A percentile compares a stretch with the other conserved stretches of the same genome.
phyloP scores from a whole-genome alignment of 2,329 filamentous ascomycete species.

The Xylariales sp. region DNA sequence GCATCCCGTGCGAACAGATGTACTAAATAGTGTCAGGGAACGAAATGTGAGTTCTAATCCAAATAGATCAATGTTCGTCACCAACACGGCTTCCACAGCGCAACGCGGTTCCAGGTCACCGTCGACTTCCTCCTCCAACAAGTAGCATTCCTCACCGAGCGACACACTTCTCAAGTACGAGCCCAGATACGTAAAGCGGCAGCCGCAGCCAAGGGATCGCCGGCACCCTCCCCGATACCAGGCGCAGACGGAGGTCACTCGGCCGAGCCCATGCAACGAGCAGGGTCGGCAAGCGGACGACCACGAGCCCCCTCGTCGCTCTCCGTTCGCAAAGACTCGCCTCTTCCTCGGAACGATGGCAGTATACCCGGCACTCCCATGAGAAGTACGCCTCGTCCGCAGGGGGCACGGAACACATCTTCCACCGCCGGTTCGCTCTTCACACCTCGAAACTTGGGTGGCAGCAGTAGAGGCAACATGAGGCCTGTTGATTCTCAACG shows the following conservation, averaged over 20 bases:
- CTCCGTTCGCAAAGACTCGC: conserved; percentile 55
- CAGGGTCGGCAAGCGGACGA: conserved; percentile 41
- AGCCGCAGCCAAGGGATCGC: conserved; percentile 50
- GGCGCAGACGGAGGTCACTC: conserved; percentile 37
- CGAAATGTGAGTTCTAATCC: conserved; percentile 55
- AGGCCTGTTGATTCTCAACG: conserved; percentile 28
- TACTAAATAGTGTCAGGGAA: no score
- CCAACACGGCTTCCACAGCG: conserved; percentile 48
- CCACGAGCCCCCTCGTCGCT: conserved; percentile 47
- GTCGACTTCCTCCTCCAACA: conserved; percentile 88
- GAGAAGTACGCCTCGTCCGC: conserved; percentile 38
- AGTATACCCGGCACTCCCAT: conserved; percentile 39
- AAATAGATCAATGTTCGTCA: conserved; percentile 9
- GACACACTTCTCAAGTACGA: conserved; percentile 82
- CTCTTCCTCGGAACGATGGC: conserved; percentile 43
- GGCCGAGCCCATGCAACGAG: conserved; percentile 47
- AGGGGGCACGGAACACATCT: conserved; percentile 43
- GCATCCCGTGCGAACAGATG: no score
- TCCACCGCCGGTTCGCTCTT: conserved; percentile 36
- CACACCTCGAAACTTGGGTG: conserved; percentile 30
- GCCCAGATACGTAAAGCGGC: conserved; percentile 81
- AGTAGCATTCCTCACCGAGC: conserved; percentile 88
- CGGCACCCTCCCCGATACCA: conserved; percentile 53
- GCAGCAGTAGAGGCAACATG: conserved; percentile 25
- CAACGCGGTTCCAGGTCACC: conserved; percentile 71